phyloP scores from a whole-genome alignment of 2,329 filamentous ascomycete species.

The Xylaria sp. region DNA sequence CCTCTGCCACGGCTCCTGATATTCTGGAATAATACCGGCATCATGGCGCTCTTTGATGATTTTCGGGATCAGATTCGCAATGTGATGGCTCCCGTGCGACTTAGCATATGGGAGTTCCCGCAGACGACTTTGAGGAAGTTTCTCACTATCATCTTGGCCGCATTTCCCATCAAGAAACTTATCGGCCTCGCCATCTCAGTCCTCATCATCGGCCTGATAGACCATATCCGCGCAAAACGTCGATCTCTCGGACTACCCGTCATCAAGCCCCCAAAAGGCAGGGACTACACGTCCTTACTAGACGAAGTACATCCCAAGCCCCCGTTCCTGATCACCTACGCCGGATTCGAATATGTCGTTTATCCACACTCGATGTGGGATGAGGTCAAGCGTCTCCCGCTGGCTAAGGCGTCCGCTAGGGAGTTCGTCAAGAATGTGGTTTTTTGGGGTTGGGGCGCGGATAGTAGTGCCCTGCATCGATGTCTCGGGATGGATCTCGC shows the following conservation, averaged over 20 bases:
- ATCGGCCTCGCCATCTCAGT: neutral
- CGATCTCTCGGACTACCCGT: neutral
- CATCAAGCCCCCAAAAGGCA: neutral
- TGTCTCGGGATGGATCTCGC: conserved; percentile 9
- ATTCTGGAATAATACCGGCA: neutral
- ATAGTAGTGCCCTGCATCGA: neutral
- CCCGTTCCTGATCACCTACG: neutral
- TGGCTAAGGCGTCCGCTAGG: conserved; percentile 7
- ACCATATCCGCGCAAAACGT: neutral
- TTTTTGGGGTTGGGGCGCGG: neutral
- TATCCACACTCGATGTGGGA: no score
- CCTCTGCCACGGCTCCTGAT: neutral
- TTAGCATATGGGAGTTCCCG: neutral
- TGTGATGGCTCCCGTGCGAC: neutral
- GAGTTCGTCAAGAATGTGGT: conserved; percentile 6
- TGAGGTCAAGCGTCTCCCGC: conserved; percentile 14
- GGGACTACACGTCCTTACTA: neutral
- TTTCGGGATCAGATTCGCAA: neutral
- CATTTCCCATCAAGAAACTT: neutral
- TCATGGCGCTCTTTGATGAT: neutral
- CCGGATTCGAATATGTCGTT: neutral
- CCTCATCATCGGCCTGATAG: neutral
- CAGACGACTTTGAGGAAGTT: neutral
- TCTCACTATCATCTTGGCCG: neutral
- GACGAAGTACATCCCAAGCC: neutral